Evolutionary conservation across 768 basidiomycete species (phyloP).

Genomic region (Solioccasus polychromus): DNA sequence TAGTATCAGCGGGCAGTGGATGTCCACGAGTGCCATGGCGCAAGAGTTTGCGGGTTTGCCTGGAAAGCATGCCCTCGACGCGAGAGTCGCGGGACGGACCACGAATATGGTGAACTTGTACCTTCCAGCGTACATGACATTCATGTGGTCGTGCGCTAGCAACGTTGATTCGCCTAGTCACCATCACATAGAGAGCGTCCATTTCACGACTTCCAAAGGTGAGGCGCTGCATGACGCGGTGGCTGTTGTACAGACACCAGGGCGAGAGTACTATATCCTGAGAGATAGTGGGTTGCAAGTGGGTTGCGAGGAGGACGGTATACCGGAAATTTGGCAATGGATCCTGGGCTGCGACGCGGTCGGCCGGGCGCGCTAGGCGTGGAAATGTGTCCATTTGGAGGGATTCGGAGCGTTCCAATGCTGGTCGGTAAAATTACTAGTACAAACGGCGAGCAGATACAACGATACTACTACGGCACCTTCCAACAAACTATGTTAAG

Average conservation of each 20-base stretch:
- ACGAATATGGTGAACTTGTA: constrained; percentile 56
- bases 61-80: neutral
- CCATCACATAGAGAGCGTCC: constrained; percentile 74
- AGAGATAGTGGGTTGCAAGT: constrained; percentile 77
- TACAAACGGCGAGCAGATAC: too few relatives aligned
- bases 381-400: too few relatives aligned
- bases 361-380: constrained; percentile 3
- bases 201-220: constrained; percentile 49
- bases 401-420: too few relatives aligned
- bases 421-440: too few relatives aligned
- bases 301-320: constrained; percentile 72
- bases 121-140: constrained; percentile 55
- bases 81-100: constrained; percentile 21
- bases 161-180: constrained; percentile 42
- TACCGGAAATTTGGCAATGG: constrained; percentile 59
- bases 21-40: constrained; percentile 67
- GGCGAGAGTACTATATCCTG: constrained; percentile 65
- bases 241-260: constrained; percentile 68
- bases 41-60: constrained; percentile 62
- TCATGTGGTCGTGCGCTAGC: neutral
- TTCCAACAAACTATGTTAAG: neutral
- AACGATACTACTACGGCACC: neutral
- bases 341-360: constrained; percentile 47
- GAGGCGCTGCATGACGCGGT: constrained; percentile 55
- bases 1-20: constrained; percentile 72